Conservation (phyloP, 1,139 yeast genomes). For the Hyphopichia pseudoburtonii region DNA sequence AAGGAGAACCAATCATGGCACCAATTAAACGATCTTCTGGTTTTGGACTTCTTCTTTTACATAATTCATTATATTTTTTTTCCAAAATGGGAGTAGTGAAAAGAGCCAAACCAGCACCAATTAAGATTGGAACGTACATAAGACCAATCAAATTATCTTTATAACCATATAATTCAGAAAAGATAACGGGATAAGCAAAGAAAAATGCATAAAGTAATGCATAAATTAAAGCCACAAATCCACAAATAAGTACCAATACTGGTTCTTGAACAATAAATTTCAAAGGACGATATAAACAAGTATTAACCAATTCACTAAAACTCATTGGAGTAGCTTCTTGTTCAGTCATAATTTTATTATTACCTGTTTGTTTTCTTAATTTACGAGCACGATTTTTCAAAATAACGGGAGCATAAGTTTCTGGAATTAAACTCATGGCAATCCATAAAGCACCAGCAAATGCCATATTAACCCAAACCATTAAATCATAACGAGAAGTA, state of each 20-base stretch:
- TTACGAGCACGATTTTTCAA: conserved; percentile 68
- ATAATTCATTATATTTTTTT: conserved; percentile 51
- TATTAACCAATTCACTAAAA: conserved; percentile 59
- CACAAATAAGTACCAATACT: conserved; percentile 77
- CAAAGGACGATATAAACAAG: conserved; percentile 74
- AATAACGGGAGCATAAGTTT: conserved; percentile 88
- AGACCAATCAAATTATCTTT: conserved; percentile 73
- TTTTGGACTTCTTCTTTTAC: conserved; percentile 61
- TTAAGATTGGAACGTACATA: conserved; percentile 83
- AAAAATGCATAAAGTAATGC: conserved; percentile 87
- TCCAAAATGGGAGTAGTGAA: conserved; percentile 73
- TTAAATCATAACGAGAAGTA: conserved; percentile 63
- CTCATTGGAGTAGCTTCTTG: conserved; percentile 80
- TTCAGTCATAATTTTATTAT: conserved; percentile 83
- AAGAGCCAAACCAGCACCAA: conserved; percentile 78
- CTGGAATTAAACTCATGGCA: conserved; percentile 63
- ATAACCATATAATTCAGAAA: conserved; percentile 63
- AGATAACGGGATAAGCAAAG: conserved; percentile 84
- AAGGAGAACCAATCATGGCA: conserved; percentile 88
- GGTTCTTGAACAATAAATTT: conserved; percentile 78
- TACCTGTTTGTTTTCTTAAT: conserved; percentile 78
- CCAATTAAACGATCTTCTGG: conserved; percentile 89
- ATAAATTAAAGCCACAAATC: conserved; percentile 83
- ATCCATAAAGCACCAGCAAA: conserved; percentile 86
- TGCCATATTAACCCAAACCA: conserved; percentile 91